These are phyloP conservation scores for Cyclostephanos invisitatus DNA, from an alignment of 108 stramenopile genomes.

Conservation along the genomic window DNA sequence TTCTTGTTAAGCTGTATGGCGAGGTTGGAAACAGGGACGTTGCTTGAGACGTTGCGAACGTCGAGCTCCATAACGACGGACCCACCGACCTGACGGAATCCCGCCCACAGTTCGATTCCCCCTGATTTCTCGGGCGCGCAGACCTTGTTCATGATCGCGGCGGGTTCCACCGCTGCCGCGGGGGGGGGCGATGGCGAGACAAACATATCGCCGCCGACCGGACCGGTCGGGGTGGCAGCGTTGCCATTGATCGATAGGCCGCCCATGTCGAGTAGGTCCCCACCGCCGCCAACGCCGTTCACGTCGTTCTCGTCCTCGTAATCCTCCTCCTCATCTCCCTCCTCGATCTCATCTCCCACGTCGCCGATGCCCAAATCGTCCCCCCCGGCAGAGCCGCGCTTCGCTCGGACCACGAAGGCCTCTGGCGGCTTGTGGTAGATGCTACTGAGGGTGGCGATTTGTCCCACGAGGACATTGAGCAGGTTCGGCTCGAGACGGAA, in stretches of 20 bases:
- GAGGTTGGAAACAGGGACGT: constrained; percentile 73
- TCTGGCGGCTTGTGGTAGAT: constrained; percentile 99
- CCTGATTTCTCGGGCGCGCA: constrained; percentile 82
- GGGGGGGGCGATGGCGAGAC: constrained; percentile 25
- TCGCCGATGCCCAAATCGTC: constrained; percentile 56
- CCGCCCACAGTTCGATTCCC: constrained; percentile 84
- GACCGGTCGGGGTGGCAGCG: constrained; percentile 19
- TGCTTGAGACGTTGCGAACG: constrained; percentile 70
- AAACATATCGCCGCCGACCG: constrained; percentile 28
- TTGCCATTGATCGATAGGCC: constrained; percentile 56
- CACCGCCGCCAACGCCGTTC: constrained; percentile 35
- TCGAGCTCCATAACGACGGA: constrained; percentile 86
- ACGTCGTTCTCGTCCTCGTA: constrained; percentile 78
- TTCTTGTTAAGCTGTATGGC: constrained; percentile 99
- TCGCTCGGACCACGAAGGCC: constrained; percentile 92
- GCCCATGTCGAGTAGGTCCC: constrained; percentile 88
- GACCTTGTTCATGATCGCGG: constrained; percentile 73
- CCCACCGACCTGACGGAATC: constrained; percentile 72
- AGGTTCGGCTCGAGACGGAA: constrained; percentile 90
- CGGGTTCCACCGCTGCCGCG: constrained; percentile 43
- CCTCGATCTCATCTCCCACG: constrained; percentile 67
- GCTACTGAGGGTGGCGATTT: constrained; percentile 93
- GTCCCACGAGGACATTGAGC: constrained; percentile 89
- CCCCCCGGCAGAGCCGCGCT: constrained; percentile 39
- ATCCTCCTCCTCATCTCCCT: constrained; percentile 76